These are phyloP conservation scores for Phytophthora cryptogea DNA, from an alignment of 352 stramenopile species.

Conservation along the genomic window DNA sequence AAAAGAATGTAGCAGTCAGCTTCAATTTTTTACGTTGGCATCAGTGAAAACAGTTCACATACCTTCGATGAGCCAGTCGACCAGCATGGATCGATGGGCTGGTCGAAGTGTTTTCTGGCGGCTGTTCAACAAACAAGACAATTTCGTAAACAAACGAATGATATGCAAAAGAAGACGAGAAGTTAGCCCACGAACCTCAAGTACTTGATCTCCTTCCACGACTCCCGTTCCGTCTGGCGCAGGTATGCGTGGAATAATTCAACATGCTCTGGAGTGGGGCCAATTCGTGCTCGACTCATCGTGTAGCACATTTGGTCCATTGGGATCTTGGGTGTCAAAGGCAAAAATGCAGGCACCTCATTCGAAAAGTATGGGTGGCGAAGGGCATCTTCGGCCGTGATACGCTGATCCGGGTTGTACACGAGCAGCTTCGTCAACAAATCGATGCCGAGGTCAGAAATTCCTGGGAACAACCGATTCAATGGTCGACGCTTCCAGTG, in stretches of 20 bases:
- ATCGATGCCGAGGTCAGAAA: conserved; percentile 74
- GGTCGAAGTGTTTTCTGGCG: conserved; percentile 83
- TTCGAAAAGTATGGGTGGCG: conserved; percentile 83
- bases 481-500: conserved; percentile 77
- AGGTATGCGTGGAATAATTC: conserved; percentile 82
- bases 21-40: neutral
- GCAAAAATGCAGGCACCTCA: conserved; percentile 42
- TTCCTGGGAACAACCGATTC: conserved; percentile 70
- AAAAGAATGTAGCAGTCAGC: neutral
- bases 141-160: neutral
- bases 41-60: conserved; percentile 1
- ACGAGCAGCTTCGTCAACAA: conserved; percentile 76
- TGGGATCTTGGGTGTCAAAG: conserved; percentile 66
- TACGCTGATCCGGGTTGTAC: conserved; percentile 85
- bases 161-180: neutral
- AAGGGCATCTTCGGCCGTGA: conserved; percentile 81
- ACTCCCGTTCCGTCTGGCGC: conserved; percentile 75
- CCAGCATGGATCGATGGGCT: conserved; percentile 89
- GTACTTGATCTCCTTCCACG: conserved; percentile 90
- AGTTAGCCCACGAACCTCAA: conserved; percentile 50
- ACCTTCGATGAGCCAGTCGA: conserved; percentile 93
- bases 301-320: conserved; percentile 83
- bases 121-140: conserved; percentile 28
- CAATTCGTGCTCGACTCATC: conserved; percentile 49
- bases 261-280: conserved; percentile 71